Base-by-base conservation (phyloP, 2,329 filamentous ascomycete genomes). In the Purpureocillium takamizusanense region DNA sequence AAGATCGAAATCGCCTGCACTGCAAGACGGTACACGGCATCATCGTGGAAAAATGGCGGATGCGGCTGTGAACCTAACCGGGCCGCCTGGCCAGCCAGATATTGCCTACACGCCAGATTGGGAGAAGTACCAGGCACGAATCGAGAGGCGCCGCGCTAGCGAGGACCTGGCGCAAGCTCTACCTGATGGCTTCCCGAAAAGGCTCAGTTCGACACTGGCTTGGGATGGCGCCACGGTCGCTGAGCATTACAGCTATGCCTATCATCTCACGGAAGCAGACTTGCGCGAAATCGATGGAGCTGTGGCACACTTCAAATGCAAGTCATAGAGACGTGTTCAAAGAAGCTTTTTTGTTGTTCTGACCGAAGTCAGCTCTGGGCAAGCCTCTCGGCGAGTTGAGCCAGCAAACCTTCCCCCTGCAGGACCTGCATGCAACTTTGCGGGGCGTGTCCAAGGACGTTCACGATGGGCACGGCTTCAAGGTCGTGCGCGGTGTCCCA, bases 381-480 rank as follows among this genome's bases (percentile, higher is more conserved):
- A 42, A 62, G 7, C 46, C 62, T 0, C 45, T 71, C 1, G 52
- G 52, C 0, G 32, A 51, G 31, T 54, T 81, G 35, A 60, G 51
- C 7, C 60, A 64, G 40, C 60, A 66, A 3, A 78, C 67, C 0
- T 81, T 81, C 31, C 74, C 75, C 0, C 56, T 81, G 0, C 71
- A 72, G 1, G 66, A 51, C 0, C 57, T 81, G 0, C 69, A 72
- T 42, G 35, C 53, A 1, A 62, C 62, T 10, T 62, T 82, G 2
- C 68, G 74, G 3, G 55, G 56, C 0, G 53, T 79, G 9, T 76
- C 74, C 0, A 48, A 59, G 9, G 73, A 78, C 41, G 53, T 81
- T 1, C 74, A 80, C 51, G 55, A 61, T 21, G 75, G 76, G 2
- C 67, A 70, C 36, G 78, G 78, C 2, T 80, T 82, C 59, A 73